Base-by-base conservation (phyloP, 1,284 basidiomycete species). In the Fomes fomentarius region DNA sequence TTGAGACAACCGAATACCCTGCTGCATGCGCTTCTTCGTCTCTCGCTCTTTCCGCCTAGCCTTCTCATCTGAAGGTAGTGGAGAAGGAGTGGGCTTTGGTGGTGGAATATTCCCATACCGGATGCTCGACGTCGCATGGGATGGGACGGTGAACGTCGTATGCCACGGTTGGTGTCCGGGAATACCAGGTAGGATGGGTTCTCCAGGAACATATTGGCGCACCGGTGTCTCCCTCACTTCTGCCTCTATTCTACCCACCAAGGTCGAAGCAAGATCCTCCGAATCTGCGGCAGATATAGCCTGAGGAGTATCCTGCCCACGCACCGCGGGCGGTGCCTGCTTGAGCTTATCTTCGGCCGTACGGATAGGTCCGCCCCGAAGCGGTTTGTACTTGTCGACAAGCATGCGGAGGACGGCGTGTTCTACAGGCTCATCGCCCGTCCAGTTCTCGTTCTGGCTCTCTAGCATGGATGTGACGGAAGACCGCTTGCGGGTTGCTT, bases 361-460 rank as follows among this genome's bases (percentile, higher is more conserved):
- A 57, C 79, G 74, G 30, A 91, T 79, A n/a, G 73, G 66, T 7
- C 83, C 84, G 11, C 76, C 81, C 12, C 89, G 80, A 26, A 91
- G 72, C 4, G 91, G 90, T 71, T 90, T 92, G 74, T 93, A 85
- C 63, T 91, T 91, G 74, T 94, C 91, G 37, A 93, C 79, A 4
- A 94, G 80, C 92, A 94, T 94, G 22, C 91, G 82, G 19, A 94
- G 76, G 0, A 93, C 89, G 0, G 87, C 81, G 72, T 93, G 89
- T 53, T 83, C 75, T 3, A 84, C 76, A 1, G 78, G 76, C 69
- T 93, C 91, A 14, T 93, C 89, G 1, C 90, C 91, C 2, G 80
- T 82, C 92, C 90, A 93, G 64, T 87, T 85, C 62, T 80, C 74
- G 34, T 83, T 68, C 59, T 80, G 71, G 40, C 69, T 72, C 63